phyloP scores from a whole-genome alignment of 2,329 filamentous ascomycete genomes.

The Botryotinia convoluta region DNA sequence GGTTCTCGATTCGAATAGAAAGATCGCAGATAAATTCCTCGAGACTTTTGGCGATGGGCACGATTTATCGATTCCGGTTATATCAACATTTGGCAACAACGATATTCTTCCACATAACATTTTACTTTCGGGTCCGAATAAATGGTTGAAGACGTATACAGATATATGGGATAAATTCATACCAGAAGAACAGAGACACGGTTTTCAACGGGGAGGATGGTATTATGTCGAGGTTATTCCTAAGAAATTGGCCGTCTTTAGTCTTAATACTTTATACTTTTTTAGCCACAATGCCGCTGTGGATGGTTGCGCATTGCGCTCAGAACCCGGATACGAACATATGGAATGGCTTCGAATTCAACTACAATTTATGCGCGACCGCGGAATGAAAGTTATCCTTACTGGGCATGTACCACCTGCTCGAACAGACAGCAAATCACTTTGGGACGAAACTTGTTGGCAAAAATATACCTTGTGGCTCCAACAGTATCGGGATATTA shows the following conservation, averaged over 20 bases:
- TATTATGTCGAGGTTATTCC: slow-evolving; percentile 92
- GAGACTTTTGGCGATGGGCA: slow-evolving; percentile 64
- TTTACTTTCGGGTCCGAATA: slow-evolving; percentile 78
- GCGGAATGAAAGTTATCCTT: slow-evolving; percentile 90
- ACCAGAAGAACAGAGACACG: slow-evolving; percentile 86
- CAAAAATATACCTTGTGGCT: slow-evolving; percentile 94
- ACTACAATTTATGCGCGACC: slow-evolving; percentile 74
- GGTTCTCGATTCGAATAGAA: slow-evolving; percentile 74
- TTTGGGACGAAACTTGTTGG: slow-evolving; percentile 98
- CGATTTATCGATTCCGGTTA: slow-evolving; percentile 69
- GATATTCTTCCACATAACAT: slow-evolving; percentile 98
- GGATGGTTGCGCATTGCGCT: slow-evolving; percentile 76
- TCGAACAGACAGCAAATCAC: slow-evolving; percentile 76
- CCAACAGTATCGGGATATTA: slow-evolving; percentile 84
- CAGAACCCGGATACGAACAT: slow-evolving; percentile 87
- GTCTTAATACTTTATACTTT: slow-evolving; percentile 94
- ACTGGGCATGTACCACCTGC: slow-evolving; percentile 94
- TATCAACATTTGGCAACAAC: slow-evolving; percentile 95
- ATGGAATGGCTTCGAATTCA: slow-evolving; percentile 95
- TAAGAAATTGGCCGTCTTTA: slow-evolving; percentile 80
- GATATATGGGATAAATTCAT: slow-evolving; percentile 85
- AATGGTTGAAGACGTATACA: slow-evolving; percentile 75
- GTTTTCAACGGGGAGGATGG: slow-evolving; percentile 91
- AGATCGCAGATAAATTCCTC: slow-evolving; percentile 72
- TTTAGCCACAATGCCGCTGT: slow-evolving; percentile 92